These are phyloP conservation scores for Naegleria fowleri DNA, from an alignment of 208 protist species.

Conservation along the genomic window DNA sequence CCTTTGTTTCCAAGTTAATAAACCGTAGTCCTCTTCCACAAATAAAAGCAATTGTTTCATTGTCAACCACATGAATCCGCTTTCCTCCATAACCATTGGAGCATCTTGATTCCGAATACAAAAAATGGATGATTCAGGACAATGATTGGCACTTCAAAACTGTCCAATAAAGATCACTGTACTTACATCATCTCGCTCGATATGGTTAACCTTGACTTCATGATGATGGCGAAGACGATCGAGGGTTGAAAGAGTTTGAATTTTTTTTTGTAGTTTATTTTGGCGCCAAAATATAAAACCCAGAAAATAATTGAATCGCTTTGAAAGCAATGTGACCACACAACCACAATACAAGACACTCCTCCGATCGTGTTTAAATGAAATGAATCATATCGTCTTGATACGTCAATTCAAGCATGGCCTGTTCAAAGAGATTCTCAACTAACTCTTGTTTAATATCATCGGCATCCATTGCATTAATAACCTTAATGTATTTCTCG, in stretches of 20 bases:
- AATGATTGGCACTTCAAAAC: no score
- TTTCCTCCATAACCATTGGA: slow-evolving; percentile 13
- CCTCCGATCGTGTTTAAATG: no score
- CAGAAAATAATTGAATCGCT: no score
- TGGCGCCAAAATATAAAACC: no score
- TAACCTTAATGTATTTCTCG: neutral
- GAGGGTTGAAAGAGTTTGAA: no score
- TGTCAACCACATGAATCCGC: neutral
- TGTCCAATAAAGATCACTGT: no score
- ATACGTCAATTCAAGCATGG: neutral
- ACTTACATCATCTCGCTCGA: neutral
- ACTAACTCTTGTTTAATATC: neutral
- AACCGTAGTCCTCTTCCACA: neutral
- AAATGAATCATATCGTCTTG: neutral
- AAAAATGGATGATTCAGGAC: no score
- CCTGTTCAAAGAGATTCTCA: neutral
- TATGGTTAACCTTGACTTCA: no score
- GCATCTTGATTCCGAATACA: neutral
- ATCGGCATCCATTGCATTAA: neutral
- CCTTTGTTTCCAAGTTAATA: neutral
- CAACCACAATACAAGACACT: no score
- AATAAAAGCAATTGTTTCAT: slow-evolving; percentile 6
- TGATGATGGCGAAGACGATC: no score
- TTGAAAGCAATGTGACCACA: no score
- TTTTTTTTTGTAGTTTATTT: no score